Evolutionary conservation across 352 stramenopile genomes (phyloP).

Genomic region (Phytophthora lateralis): DNA sequence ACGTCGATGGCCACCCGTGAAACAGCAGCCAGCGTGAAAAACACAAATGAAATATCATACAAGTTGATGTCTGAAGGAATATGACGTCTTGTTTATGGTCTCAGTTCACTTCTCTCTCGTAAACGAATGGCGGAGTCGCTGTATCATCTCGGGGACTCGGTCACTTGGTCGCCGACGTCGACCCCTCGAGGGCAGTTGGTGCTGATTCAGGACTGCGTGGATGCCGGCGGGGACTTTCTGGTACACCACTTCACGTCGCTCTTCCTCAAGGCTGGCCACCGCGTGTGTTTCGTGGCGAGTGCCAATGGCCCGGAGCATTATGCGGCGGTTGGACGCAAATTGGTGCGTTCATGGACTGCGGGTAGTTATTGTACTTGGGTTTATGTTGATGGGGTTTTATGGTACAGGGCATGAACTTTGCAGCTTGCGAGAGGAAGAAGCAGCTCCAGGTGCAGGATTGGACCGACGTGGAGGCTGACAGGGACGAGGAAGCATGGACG

Average conservation of each 20-base stretch:
- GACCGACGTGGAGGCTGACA: slow-evolving; percentile 26
- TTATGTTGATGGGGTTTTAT: not conserved
- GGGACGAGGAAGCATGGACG: slow-evolving; percentile 14
- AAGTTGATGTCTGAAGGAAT: not conserved
- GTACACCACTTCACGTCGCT: slow-evolving; percentile 77
- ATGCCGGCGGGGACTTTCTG: slow-evolving; percentile 60
- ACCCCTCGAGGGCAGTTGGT: slow-evolving; percentile 62
- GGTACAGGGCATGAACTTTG: slow-evolving; percentile 59
- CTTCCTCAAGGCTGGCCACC: slow-evolving; percentile 72
- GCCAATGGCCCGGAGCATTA: slow-evolving; percentile 64
- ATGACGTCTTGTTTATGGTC: slow-evolving; percentile 25
- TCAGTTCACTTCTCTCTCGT: slow-evolving; percentile 1
- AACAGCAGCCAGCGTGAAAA: too few relatives aligned
- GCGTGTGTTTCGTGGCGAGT: slow-evolving; percentile 65
- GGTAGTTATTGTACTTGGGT: too few relatives aligned
- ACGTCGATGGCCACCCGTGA: not conserved
- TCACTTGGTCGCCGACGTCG: slow-evolving; percentile 56
- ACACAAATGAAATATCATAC: too few relatives aligned
- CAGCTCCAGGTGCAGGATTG: slow-evolving; percentile 51
- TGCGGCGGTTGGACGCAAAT: slow-evolving; percentile 62
- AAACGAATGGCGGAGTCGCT: slow-evolving; percentile 62
- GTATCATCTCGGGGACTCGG: slow-evolving; percentile 52
- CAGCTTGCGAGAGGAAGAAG: slow-evolving; percentile 34
- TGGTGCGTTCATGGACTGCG: slow-evolving; percentile 38
- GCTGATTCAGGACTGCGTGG: slow-evolving; percentile 60